Base-by-base conservation (phyloP, 2,329 filamentous ascomycete genomes). In the Stagonosporopsis tanaceti region DNA sequence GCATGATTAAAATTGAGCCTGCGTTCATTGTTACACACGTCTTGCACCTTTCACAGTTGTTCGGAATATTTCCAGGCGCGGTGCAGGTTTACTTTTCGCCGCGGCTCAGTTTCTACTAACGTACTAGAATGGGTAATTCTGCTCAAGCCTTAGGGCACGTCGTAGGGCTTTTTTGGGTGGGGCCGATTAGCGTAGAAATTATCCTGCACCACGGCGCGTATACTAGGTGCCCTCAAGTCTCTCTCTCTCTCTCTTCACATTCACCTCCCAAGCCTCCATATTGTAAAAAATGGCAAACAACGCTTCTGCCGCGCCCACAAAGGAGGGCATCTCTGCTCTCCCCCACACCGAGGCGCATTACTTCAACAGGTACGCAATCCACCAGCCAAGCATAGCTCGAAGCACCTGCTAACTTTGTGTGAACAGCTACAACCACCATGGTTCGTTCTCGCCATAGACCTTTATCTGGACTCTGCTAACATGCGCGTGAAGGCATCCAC, bases 261-360 rank as follows among this genome's bases (percentile, higher is more conserved):
- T 61, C 47, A 54, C 44, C 55, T 45, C 47, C 32, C 27, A 27
- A 47, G 28, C 40, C 42, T 47, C 39, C 46, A 51, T 24, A 35
- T 39, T 39, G 50, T 34, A 47, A 59, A 45, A 28, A 50, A 75
- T 74, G 72, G 67, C 68, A 28, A 66, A 63, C 60, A 64, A 68
- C 57, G 54, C 67, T 55, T 60, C 59, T 15, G 61, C 65, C 47
- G 61, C 71, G 38, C 60, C 69, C 37, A 60, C 62, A 50, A 57
- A 75, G 70, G 61, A 67, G 62, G 32, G 73, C 75, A 64, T 71
- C 69, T 57, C 69, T 91, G 78, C 81, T 69, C 89, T 97, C 85
- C 90, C 91, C 77, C 93, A 97, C 82, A 95, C 93, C 64, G 95
- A 99, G 84, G 93, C 96, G 79, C 95, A 98, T 80, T 99, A 98